Evolutionary conservation across 768 basidiomycete species (phyloP).

Genomic region (Suillus placidus): DNA sequence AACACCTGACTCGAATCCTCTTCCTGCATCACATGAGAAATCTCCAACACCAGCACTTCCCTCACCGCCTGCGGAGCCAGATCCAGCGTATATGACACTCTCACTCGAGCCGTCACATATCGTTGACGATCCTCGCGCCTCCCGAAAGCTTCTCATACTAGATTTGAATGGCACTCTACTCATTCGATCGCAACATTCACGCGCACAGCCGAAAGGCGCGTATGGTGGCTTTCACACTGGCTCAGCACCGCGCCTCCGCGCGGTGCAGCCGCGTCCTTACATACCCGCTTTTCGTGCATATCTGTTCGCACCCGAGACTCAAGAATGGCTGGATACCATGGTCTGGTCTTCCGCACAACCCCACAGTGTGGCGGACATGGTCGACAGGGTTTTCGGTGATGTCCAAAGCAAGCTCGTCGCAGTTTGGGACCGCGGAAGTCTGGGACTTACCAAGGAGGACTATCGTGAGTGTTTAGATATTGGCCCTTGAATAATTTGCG

Average conservation of each 20-base stretch:
- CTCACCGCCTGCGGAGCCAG: conserved; percentile 28
- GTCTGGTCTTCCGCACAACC: conserved; percentile 90
- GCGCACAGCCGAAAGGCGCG: conserved; percentile 18
- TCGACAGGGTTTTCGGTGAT: conserved; percentile 57
- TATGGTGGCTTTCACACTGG: conserved; percentile 4
- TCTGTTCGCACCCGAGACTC: conserved; percentile 62
- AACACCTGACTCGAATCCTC: conserved; percentile 10
- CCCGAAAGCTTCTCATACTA: conserved; percentile 70
- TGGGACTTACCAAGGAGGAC: conserved; percentile 61
- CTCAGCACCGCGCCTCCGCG: conserved; percentile 32
- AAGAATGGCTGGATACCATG: conserved; percentile 78
- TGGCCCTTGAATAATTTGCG: background rate
- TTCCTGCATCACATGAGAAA: conserved; percentile 6
- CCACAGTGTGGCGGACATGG: conserved; percentile 78
- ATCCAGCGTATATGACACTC: conserved; percentile 39
- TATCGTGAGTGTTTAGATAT: conserved; percentile 60
- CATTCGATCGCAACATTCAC: conserved; percentile 51
- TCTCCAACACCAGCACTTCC: conserved; percentile 14
- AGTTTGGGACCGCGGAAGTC: conserved; percentile 79
- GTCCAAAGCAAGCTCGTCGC: conserved; percentile 49
- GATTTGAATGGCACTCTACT: conserved; percentile 80
- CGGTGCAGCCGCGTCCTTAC: conserved; percentile 66
- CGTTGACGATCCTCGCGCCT: conserved; percentile 27
- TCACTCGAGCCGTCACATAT: conserved; percentile 31
- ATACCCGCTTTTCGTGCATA: conserved; percentile 62